These are phyloP conservation scores for Tricholoma furcatifolium DNA, from an alignment of 768 basidiomycete genomes.

Conservation along the genomic window DNA sequence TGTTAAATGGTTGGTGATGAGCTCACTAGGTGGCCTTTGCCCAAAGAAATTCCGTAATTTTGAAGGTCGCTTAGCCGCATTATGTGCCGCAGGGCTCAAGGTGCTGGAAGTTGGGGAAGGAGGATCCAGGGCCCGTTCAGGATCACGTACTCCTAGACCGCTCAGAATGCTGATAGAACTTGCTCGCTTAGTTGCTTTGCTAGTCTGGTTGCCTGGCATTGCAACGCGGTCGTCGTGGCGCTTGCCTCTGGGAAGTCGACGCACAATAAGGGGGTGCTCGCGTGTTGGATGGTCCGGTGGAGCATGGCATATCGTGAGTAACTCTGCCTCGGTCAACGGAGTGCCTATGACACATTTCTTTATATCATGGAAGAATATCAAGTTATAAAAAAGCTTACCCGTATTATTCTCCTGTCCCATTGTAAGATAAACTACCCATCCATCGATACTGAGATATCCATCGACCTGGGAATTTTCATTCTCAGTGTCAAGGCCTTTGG, in stretches of 20 bases:
- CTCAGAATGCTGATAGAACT: slow-evolving; percentile 94
- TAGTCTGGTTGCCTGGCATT: slow-evolving; percentile 27
- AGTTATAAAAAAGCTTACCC: slow-evolving; percentile 36
- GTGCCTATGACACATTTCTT: slow-evolving; percentile 43
- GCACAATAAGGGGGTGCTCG: slow-evolving; percentile 76
- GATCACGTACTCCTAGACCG: slow-evolving; percentile 85
- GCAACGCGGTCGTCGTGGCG: slow-evolving; percentile 41
- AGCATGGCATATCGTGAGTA: slow-evolving; percentile 81
- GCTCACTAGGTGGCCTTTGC: slow-evolving; percentile 94
- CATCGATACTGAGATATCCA: slow-evolving; percentile 79
- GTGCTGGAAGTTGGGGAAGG: slow-evolving; percentile 46
- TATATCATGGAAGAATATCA: background rate
- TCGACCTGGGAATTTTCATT: slow-evolving; percentile 62
- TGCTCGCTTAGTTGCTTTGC: slow-evolving; percentile 79
- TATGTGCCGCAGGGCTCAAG: slow-evolving; percentile 33
- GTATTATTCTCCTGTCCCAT: slow-evolving; percentile 50
- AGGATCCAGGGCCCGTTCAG: slow-evolving; percentile 64
- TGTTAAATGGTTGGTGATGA: slow-evolving; percentile 90
- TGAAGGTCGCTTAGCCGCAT: slow-evolving; percentile 48
- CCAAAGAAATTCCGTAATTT: slow-evolving; percentile 96
- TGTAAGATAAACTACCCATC: slow-evolving; percentile 85
- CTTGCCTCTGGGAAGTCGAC: slow-evolving; percentile 46
- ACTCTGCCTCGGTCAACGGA: slow-evolving; percentile 77
- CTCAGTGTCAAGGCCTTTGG: slow-evolving; percentile 41
- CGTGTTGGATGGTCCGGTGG: slow-evolving; percentile 76